Base-by-base conservation (phyloP, 305 asterid genomes). In the Fraxinus paxiana region DNA sequence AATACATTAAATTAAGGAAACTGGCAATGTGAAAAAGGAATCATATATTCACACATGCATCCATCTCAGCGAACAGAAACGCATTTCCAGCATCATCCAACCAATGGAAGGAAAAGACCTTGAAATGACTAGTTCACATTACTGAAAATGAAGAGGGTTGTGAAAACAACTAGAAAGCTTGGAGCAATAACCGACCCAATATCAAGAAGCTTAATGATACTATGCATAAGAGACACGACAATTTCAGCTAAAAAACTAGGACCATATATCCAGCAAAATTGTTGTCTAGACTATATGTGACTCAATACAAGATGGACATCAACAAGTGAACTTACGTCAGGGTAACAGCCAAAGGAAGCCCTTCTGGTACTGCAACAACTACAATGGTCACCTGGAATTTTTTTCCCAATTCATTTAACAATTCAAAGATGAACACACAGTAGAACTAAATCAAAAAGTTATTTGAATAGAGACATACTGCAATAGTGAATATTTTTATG, bases 351-450 rank as follows among this genome's bases (percentile, higher is more conserved):
- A 93, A 87, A 41, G 97, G 96, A 88, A 93, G 96, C 37, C 97
- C 98, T 87, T 93, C 96, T 13, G 97, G 98, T 77, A 92, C 97
- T 4, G 98, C 98, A 87, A 93, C 98, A 63, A 93, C 96, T 18
- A 93, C 97, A 77, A 93, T 93, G 56, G 97, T 91, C 82, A 93
- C 98, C 98, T 93, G 77, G 48, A 83, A 78, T 9, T 67, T 76
- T 86, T 77, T 28, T 22, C 76, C 33, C 12, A 73, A 56, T 75
- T 83, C 73, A 82, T 86, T 78, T 63, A 84, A 35, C 76, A 78
- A 77, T 43, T 74, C 56, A 79, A 82, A 73, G 65, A 78, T 78
- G 78, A 75, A 35, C 51, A 79, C 33, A 76, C 15, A 79, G 59
- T 15, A 37, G 73, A 61, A 77, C 9, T 54, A 46, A 65, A 80